Evolutionary conservation across 140 eudicot species (phyloP).

Genomic region (Senecio squalidus): DNA sequence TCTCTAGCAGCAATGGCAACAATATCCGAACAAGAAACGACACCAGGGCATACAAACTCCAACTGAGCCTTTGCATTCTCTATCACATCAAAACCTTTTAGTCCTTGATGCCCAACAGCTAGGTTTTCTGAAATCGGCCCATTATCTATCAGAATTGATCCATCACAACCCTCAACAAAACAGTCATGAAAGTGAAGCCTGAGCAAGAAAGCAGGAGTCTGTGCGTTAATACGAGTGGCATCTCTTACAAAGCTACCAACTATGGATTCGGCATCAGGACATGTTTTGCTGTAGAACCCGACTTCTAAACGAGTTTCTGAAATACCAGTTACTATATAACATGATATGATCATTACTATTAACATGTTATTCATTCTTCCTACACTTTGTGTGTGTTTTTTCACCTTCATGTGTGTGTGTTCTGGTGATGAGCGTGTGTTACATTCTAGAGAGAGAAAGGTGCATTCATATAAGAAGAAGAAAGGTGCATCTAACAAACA

Average conservation of each 20-base stretch:
- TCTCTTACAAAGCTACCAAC: slow-evolving; percentile 44
- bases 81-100: slow-evolving; percentile 64
- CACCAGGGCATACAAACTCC: slow-evolving; percentile 66
- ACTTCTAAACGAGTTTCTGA: slow-evolving; percentile 45
- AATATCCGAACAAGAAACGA: slow-evolving; percentile 83
- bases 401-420: slow-evolving; percentile 11
- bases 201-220: slow-evolving; percentile 54
- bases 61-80: slow-evolving; percentile 52
- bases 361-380: slow-evolving; percentile 25
- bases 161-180: slow-evolving; percentile 92
- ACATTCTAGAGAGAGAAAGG: background rate
- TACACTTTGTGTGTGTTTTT: slow-evolving; percentile 2
- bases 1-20: slow-evolving; percentile 91
- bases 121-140: slow-evolving; percentile 37
- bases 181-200: slow-evolving; percentile 89
- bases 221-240: slow-evolving; percentile 29
- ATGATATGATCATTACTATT: slow-evolving; percentile 14
- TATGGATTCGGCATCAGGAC: slow-evolving; percentile 77
- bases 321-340: slow-evolving; percentile 6
- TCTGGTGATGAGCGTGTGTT: slow-evolving; percentile 2
- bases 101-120: slow-evolving; percentile 78
- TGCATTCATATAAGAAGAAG: background rate
- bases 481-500: background rate
- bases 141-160: slow-evolving; percentile 63
- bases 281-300: slow-evolving; percentile 56